Evolutionary conservation across 371 early-diverging fungal species (phyloP), one percentile per base, ranked within the genome.

Genomic region (Rhizopus sp.): DNA sequence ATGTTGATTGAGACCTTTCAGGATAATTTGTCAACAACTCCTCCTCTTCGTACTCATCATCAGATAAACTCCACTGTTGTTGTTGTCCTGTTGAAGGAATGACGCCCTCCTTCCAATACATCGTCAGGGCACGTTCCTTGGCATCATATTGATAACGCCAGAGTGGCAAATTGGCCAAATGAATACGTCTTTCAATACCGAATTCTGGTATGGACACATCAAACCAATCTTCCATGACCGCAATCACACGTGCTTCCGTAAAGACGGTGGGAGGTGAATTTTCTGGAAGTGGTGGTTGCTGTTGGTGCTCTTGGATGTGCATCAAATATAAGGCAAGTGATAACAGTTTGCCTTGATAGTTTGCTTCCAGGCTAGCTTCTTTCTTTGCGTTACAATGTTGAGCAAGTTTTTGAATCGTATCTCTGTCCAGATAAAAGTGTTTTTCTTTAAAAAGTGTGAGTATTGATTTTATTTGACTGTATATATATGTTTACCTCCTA

Each of bases 361-460:
- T 84, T 0, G 93, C 94, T 54, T 69, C 75, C 49, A 87, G 78
- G 10, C 86, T 73, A 0, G 81, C 80, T 42, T 84, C 81, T 69
- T 94, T 95, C 53, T 85, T 80, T n/a, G 78, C 69, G 54, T 93
- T 91, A 75, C 92, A 92, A 30, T 80, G 85, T 42, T 81, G 81
- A 1, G 90, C 86, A 45, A 82, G 72, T 29, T 72, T 73, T n/a
- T 79, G 78, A 4, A 83, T 64, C 4, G 68, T 70, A 32, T 75
- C 75, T n/a, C 75, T 60, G 23, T 72, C 75, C 58, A 80, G 62
- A 46, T 84, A 86, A 57, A 81, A 86, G 10, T 79, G 72, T 53
- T 77, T 70, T 13, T 79, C 83, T 80, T 50, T 35, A 32, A 50
- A 23, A 30, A 50, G 7, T 41, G 49, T 57, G n/a, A 45, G 46